phyloP scores from a whole-genome alignment of 2,329 filamentous ascomycete species.

The Colletotrichum scovillei region DNA sequence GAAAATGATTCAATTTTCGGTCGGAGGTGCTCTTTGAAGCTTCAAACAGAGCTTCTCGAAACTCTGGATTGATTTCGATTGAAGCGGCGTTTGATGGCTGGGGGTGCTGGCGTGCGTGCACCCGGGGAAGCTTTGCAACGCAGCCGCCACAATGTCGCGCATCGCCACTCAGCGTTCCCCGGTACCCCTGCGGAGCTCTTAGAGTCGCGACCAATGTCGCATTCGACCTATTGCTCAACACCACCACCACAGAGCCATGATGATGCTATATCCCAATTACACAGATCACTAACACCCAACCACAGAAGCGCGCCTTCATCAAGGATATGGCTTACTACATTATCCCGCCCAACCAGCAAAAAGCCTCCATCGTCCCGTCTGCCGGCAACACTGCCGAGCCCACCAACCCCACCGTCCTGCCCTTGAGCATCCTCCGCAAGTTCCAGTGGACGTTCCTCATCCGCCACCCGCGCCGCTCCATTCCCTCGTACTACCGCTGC shows the following conservation, averaged over 20 bases:
- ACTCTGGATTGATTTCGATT: constrained; percentile 32
- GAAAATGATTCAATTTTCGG: constrained; percentile 19
- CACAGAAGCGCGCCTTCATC: constrained; percentile 92
- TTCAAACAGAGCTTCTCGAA: constrained; percentile 35
- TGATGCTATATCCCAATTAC: background rate
- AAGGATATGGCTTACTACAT: constrained; percentile 98
- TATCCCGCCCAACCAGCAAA: constrained; percentile 77
- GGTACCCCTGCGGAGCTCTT: background rate
- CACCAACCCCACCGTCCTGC: constrained; percentile 87
- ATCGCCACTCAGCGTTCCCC: background rate
- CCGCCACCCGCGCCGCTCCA: constrained; percentile 90
- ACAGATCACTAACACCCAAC: constrained; percentile 31
- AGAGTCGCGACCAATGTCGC: background rate
- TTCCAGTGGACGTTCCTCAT: constrained; percentile 98
- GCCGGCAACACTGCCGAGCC: constrained; percentile 74
- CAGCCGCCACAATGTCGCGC: constrained; percentile 13
- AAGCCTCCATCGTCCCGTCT: constrained; percentile 81
- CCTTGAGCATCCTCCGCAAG: constrained; percentile 75
- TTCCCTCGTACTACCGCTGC: constrained; percentile 95
- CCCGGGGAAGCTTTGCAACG: constrained; percentile 14
- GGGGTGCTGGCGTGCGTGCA: background rate
- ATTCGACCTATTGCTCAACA: background rate
- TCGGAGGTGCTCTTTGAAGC: background rate
- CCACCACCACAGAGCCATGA: background rate
- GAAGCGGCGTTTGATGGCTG: constrained; percentile 7